Evolutionary conservation across 352 stramenopile species (phyloP).

Genomic region (Globisporangium parvum): DNA sequence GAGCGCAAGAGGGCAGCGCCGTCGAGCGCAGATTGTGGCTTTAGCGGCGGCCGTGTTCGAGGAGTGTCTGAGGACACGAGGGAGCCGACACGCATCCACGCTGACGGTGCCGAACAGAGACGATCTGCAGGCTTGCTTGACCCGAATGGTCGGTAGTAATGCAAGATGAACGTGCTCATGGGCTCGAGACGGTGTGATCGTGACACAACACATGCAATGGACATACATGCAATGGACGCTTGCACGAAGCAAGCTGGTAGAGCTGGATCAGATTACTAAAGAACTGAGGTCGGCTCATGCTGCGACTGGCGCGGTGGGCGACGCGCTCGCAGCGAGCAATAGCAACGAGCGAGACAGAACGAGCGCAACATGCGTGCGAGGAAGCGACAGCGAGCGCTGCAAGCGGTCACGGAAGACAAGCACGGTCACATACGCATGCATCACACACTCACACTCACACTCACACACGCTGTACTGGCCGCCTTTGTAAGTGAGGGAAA

Average conservation of each 20-base stretch:
- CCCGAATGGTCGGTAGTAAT: too few relatives aligned
- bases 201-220: background rate
- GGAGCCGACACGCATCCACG: too few relatives aligned
- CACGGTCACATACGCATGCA: conserved; percentile 18
- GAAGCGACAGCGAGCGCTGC: conserved; percentile 16
- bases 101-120: too few relatives aligned
- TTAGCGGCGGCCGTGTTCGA: too few relatives aligned
- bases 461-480: conserved; percentile 28
- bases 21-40: too few relatives aligned
- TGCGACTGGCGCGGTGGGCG: conserved; percentile 9
- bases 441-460: background rate
- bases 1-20: too few relatives aligned
- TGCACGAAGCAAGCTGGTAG: conserved; percentile 3
- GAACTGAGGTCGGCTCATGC: conserved; percentile 40
- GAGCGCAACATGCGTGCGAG: background rate
- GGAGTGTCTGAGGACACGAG: too few relatives aligned
- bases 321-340: conserved; percentile 5
- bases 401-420: conserved; percentile 19
- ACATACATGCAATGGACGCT: background rate
- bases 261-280: conserved; percentile 87
- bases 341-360: background rate
- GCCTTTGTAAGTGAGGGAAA: conserved; percentile 66
- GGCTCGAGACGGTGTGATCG: too few relatives aligned
- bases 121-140: too few relatives aligned
- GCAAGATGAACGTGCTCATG: too few relatives aligned